A percentile compares a stretch with the other conserved stretches of the same genome.
These are phyloP conservation scores for Aphanomyces cochlioides DNA, from an alignment of 352 stramenopile species.

Conservation along the genomic window DNA sequence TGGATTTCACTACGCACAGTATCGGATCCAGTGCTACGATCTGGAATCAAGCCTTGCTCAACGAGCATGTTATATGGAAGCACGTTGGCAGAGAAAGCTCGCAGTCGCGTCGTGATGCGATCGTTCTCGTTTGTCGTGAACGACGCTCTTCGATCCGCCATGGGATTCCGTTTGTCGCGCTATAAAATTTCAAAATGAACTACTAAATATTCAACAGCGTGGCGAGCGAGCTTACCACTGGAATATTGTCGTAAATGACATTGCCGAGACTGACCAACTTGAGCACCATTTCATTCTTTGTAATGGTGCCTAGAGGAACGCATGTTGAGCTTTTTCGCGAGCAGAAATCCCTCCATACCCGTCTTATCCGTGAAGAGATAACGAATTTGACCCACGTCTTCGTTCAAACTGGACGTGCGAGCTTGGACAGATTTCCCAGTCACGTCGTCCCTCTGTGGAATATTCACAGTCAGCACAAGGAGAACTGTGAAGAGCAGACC, in stretches of 20 bases:
- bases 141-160: not conserved
- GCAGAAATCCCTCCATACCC: slow-evolving; percentile 38
- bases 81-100: slow-evolving; percentile 9
- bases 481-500: slow-evolving; percentile 34
- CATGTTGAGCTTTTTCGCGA: not conserved
- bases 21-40: slow-evolving; percentile 5
- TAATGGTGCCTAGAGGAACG: slow-evolving; percentile 82
- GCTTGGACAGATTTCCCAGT: slow-evolving; percentile 72
- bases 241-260: slow-evolving; percentile 75
- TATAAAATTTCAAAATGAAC: too few species aligned
- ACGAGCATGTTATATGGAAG: slow-evolving; percentile 4
- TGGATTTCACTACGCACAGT: not conserved
- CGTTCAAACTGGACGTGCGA: slow-evolving; percentile 91
- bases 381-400: slow-evolving; percentile 96
- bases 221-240: not conserved
- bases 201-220: not conserved
- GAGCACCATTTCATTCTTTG: slow-evolving; percentile 99
- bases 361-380: slow-evolving; percentile 99
- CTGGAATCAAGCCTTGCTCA: not conserved
- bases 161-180: not conserved
- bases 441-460: slow-evolving; percentile 23
- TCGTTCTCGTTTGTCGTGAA: not conserved
- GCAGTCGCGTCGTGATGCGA: slow-evolving; percentile 4
- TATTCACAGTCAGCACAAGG: not conserved
- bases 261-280: slow-evolving; percentile 90